A percentile compares a stretch with the other conserved stretches of the same genome.
phyloP scores from a whole-genome alignment of 305 asterid genomes.

The Ilex paraguariensis region DNA sequence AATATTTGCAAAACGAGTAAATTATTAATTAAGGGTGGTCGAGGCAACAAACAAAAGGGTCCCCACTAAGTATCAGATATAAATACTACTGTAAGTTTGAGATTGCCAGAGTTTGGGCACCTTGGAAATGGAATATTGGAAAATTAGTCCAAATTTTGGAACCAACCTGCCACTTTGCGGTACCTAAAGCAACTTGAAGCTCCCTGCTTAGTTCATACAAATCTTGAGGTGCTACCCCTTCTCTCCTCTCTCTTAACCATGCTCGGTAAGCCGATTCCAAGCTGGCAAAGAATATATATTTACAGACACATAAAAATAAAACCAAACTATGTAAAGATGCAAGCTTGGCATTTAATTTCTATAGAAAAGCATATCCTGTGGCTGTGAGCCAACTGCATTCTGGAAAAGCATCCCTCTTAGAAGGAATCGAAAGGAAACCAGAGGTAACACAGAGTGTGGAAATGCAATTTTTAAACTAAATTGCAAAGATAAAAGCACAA shows the following conservation, averaged over 20 bases:
- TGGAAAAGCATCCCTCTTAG: too few species aligned
- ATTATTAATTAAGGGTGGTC: too few species aligned
- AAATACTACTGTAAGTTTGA: too few species aligned
- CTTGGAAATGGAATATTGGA: too few species aligned
- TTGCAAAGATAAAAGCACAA: background rate
- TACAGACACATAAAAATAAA: background rate
- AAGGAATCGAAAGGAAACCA: too few species aligned
- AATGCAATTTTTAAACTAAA: too few species aligned
- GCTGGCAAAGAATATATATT: conserved; percentile 30
- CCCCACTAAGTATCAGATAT: background rate
- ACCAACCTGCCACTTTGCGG: conserved; percentile 93
- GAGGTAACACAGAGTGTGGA: too few species aligned
- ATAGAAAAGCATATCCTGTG: background rate
- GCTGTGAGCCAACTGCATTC: too few species aligned
- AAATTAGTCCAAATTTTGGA: background rate
- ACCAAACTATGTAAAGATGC: background rate
- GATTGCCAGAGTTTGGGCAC: too few species aligned
- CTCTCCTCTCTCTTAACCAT: conserved; percentile 67
- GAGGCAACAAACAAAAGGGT: background rate
- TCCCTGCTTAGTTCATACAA: conserved; percentile 61
- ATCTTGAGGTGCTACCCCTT: conserved; percentile 40
- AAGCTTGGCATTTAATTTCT: background rate
- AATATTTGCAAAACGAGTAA: background rate
- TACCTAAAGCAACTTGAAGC: conserved; percentile 77
- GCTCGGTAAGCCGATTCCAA: conserved; percentile 77